Base-by-base conservation (phyloP, 2,329 filamentous ascomycete genomes). In the Chrysosporium queenslandicum region DNA sequence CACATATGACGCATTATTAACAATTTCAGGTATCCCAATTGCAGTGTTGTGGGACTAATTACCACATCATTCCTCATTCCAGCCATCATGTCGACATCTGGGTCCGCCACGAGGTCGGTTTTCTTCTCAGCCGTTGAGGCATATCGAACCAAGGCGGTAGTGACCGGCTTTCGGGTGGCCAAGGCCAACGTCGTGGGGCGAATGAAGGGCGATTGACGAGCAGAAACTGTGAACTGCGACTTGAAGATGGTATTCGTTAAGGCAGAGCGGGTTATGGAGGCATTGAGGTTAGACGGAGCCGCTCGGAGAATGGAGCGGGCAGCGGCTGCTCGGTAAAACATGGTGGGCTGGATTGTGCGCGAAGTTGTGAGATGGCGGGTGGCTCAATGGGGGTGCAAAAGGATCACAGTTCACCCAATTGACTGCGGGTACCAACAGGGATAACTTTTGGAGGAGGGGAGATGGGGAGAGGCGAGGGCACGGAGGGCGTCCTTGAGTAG, bases 11-110 rank as follows among this genome's bases (percentile, higher is more conserved):
- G 8, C 20, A n/a, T 32, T 20, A 21, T 52, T 52, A 53, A 27
- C 43, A 25, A 48, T 21, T 48, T 20, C 12, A 40, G n/a, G 6
- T 23, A 4, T 7, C 29, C 11, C 11, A n/a, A 46, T 30, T 32
- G 32, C 32, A 20, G 9, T 21, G 46, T 34, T n/a, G 21, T 48
- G 9, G 37, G 27, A 20, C 12, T 49, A 71, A 77, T 39, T 74
- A 86, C 84, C 63, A 87, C 63, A 62, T 81, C 78, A 48, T 69
- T 63, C 59, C 71, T 75, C 55, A 81, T 70, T 45, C 74, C 74
- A 45, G 69, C 74, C 63, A 76, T 69, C 71, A 78, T 74, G 57
- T 77, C 74, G 45, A 66, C 60, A 46, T 74, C 71, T 47, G 68
- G 62, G 40, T 71, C 72, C 47, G 61, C 51, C 0, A 89, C 84